Conservation (phyloP, 257 asterid species). For the Oldenlandia corymbosa region DNA sequence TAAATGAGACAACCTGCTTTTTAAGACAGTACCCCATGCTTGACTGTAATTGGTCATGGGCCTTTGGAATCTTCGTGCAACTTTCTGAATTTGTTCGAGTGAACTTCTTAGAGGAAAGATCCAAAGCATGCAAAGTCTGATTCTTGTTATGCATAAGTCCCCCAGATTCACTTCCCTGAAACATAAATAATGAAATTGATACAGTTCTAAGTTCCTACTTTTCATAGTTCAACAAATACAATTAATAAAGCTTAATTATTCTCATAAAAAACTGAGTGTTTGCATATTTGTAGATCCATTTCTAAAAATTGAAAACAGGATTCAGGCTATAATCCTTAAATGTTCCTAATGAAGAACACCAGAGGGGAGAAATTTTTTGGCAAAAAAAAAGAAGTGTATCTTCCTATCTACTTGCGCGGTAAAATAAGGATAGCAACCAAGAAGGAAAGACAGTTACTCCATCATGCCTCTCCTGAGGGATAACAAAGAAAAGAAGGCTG, state of each 20-base stretch:
- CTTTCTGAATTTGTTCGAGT: slow-evolving; percentile 22
- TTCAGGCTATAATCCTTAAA: no score
- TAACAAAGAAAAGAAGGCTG: not conserved
- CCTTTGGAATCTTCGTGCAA: slow-evolving; percentile 22
- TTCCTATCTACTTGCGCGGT: not conserved
- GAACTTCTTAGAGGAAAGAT: slow-evolving; percentile 10
- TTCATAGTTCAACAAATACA: not conserved
- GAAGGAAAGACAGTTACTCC: not conserved
- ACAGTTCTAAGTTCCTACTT: not conserved
- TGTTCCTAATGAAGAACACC: no score
- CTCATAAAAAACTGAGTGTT: no score
- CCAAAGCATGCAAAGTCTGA: slow-evolving; percentile 17
- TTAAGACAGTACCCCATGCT: slow-evolving; percentile 46
- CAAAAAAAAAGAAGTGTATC: not conserved
- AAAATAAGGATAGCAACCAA: not conserved
- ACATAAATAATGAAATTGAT: not conserved
- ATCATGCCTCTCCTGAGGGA: not conserved
- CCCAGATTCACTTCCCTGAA: slow-evolving; percentile 36
- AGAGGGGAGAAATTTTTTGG: no score
- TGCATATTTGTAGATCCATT: no score
- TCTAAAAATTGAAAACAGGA: not conserved
- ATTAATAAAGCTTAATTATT: not conserved
- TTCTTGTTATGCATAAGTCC: slow-evolving; percentile 13
- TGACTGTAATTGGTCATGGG: slow-evolving; percentile 30
- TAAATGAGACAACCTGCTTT: slow-evolving; percentile 67